Evolutionary conservation across 306 rosid genomes (phyloP), one percentile per base, ranked within the genome.

Genomic region (Arachis stenosperma): DNA sequence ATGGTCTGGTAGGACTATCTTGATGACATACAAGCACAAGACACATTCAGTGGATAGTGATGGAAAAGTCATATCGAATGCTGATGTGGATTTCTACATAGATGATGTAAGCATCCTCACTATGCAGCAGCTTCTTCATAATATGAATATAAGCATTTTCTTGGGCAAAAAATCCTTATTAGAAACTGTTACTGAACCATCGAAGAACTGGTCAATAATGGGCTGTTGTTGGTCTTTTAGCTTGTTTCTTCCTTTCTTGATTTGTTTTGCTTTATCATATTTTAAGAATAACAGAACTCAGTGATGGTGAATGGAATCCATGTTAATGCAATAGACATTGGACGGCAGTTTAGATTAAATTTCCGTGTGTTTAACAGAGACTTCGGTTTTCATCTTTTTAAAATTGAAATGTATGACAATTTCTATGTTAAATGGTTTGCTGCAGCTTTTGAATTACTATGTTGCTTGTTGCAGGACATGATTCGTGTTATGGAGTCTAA

Each of bases 11-110:
- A 94, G 98, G 91, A 88, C 93, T 64, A 94, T 91, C 78, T 86
- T 94, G 96, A 52, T 88, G 80, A 89, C 98, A 41, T 94, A 90
- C 89, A 94, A 94, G 86, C 99, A 94, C 50, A 94, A 94, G 85
- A 89, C 95, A 13, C 99, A 95, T 81, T 85, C 98, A 22, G 98
- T 95, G 81, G 96, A 83, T 71, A 67, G 86, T 59, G 87, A 82
- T 74, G 89, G 92, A 67, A 89, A 91, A 87, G 67, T 90, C 30
- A 71, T 69, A 53, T 95, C 97, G 71, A 95, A 91, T 82, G 98
- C 99, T 29, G 98, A 91, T 71, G 61, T 91, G 78, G 96, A 90
- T 84, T 91, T 95, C 89, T 90, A 83, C 76, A 84, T 95, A 74
- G 91, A 91, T 15, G 93, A 95, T 79, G 99, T 91, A 85, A 57